phyloP scores from a whole-genome alignment of 495 filamentous ascomycete species.

The Trichoderma orchidacearum region DNA sequence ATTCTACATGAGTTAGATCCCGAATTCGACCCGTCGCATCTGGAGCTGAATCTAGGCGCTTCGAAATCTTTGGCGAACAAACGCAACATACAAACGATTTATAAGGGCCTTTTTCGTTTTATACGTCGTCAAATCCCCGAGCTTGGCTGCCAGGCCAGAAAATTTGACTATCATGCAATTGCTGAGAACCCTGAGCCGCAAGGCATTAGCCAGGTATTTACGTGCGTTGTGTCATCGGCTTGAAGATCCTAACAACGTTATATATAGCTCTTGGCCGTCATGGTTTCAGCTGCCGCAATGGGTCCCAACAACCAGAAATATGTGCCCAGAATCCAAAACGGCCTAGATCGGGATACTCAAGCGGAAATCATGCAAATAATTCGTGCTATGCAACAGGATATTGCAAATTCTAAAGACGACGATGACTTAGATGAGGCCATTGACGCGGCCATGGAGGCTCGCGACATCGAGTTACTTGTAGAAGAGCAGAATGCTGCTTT shows the following conservation, averaged over 20 bases:
- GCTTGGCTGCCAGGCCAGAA: slow-evolving; percentile 10
- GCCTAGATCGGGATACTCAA: slow-evolving; percentile 30
- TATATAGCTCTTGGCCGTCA: slow-evolving; percentile 46
- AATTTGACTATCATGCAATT: slow-evolving; percentile 20
- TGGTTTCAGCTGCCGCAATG: slow-evolving; percentile 47
- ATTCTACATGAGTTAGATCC: slow-evolving; percentile 48
- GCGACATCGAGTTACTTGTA: slow-evolving; percentile 19
- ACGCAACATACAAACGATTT: slow-evolving; percentile 54
- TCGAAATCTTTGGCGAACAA: slow-evolving; percentile 39
- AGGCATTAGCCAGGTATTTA: slow-evolving; percentile 13
- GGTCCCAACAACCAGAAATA: slow-evolving; percentile 41
- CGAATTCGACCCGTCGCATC: slow-evolving; percentile 49
- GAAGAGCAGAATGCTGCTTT: slow-evolving; percentile 13
- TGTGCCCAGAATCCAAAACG: slow-evolving; percentile 33
- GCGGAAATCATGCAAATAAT: slow-evolving; percentile 19
- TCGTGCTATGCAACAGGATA: slow-evolving; percentile 5
- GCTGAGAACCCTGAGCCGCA: slow-evolving; percentile 21
- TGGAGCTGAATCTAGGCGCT: slow-evolving; percentile 44
- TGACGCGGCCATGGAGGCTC: slow-evolving; percentile 30
- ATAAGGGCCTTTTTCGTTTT: slow-evolving; percentile 51
- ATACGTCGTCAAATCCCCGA: slow-evolving; percentile 30
- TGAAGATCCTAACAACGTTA: slow-evolving; percentile 9
- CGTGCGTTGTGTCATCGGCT: not conserved
- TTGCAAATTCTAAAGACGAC: not conserved
- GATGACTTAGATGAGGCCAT: slow-evolving; percentile 3